phyloP scores from a whole-genome alignment of 441 rosid species.

The Hura crepitans region DNA sequence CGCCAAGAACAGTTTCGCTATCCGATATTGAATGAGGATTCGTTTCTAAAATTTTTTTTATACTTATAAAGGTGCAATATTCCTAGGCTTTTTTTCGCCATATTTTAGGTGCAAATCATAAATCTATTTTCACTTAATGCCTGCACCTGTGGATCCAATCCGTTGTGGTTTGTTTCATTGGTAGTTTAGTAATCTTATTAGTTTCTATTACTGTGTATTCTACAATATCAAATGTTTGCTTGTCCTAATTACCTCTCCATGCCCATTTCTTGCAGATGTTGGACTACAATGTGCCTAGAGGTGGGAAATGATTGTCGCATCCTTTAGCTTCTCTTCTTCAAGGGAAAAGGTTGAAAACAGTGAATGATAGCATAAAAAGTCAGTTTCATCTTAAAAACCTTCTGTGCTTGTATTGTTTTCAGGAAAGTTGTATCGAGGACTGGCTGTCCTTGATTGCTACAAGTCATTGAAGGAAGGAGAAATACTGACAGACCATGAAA shows the following conservation, averaged over 20 bases:
- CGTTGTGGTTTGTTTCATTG: background rate
- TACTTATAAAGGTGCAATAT: background rate
- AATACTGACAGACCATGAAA: slow-evolving; percentile 34
- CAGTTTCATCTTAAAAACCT: background rate
- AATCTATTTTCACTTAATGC: background rate
- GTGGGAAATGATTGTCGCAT: slow-evolving; percentile 24
- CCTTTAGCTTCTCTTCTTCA: background rate
- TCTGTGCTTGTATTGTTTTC: background rate
- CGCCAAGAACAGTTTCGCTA: too few relatives aligned
- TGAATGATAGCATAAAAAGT: background rate
- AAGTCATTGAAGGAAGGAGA: slow-evolving; percentile 36
- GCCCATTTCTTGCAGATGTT: slow-evolving; percentile 40
- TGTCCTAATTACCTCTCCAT: slow-evolving; percentile 3
- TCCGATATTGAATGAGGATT: background rate
- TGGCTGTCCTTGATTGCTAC: slow-evolving; percentile 47
- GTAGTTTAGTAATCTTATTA: background rate
- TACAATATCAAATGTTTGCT: background rate
- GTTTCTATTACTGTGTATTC: background rate
- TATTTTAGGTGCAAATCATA: background rate
- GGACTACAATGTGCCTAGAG: slow-evolving; percentile 54
- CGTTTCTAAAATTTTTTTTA: background rate
- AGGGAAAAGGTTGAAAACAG: background rate
- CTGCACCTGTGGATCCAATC: background rate
- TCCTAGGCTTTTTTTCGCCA: background rate
- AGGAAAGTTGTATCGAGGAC: slow-evolving; percentile 50